Evolutionary conservation across 1,139 yeast genomes (phyloP).

Genomic region (Pichia sp.): DNA sequence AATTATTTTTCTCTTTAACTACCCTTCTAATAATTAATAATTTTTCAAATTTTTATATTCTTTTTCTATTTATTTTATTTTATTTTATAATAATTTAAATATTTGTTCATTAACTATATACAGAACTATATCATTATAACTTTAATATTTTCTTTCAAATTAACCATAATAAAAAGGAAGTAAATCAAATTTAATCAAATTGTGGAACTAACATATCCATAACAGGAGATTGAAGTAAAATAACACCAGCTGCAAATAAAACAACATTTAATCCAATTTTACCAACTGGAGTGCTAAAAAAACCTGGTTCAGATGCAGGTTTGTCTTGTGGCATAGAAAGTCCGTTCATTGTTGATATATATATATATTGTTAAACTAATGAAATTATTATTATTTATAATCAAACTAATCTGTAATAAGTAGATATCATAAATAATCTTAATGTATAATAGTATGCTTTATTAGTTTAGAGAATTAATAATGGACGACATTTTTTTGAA

Average conservation of each 20-base stretch:
- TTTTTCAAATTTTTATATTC: not conserved
- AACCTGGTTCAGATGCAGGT: conserved; percentile 33
- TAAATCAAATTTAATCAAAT: conserved; percentile 31
- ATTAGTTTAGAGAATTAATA: no score
- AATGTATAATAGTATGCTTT: no score
- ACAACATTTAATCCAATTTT: conserved; percentile 58
- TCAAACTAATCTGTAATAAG: no score
- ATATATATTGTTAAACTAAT: no score
- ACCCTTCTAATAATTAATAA: no score
- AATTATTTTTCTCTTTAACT: no score
- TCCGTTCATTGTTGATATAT: conserved; percentile 26
- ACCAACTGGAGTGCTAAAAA: conserved; percentile 57
- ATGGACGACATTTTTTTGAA: no score
- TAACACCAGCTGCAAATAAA: conserved; percentile 66
- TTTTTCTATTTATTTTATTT: conserved; percentile 1
- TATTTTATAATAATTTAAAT: no score
- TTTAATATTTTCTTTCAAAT: no score
- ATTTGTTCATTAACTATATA: conserved; percentile 1
- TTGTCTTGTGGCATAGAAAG: conserved; percentile 26
- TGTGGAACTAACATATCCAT: conserved; percentile 83
- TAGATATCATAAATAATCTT: no score
- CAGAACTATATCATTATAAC: not conserved
- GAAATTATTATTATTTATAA: no score
- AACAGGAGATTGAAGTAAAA: conserved; percentile 67
- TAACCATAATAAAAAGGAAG: no score